Evolutionary conservation across 1,284 basidiomycete genomes (phyloP), one percentile per base, ranked within the genome.

Genomic region (Cystobasidiaceae sp.): DNA sequence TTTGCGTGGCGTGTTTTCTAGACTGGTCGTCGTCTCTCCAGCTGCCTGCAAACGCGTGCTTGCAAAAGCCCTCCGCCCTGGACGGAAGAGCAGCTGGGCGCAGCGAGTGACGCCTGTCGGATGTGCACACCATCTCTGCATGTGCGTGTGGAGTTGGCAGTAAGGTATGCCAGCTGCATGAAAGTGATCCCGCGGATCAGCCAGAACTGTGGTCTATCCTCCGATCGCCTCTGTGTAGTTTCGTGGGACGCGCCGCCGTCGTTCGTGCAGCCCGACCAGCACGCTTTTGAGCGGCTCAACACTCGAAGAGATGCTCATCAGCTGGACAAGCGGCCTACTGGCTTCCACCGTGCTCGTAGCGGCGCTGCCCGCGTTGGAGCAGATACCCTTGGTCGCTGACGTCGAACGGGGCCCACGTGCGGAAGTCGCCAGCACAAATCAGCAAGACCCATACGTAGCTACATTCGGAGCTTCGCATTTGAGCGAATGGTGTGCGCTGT

Each of bases 391-490:
- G 37, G n/a, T 11, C n/a, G 11, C 37, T 39, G 37, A 39, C 37
- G n/a, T 39, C n/a, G n/a, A n/a, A n/a, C n/a, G n/a, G n/a, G n/a
- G 43, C 43, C 7, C n/a, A 44, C 25, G 15, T 44, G 43, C 43
- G 25, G 43, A n/a, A 44, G 46, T 25, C 48, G 37, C 11, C 17
- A 30, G n/a, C 48, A 25, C n/a, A n/a, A 30, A 50, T 7, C 21
- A 21, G 21, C 19, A 6, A 23, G 28, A 41, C n/a, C 45, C 34
- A 21, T 41, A 49, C 30, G 19, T 39, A 13, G 45, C 48, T 15
- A 52, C 61, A 9, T 54, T 55, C 32, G 61, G 61, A 4, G 37
- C 52, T 11, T 55, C 51, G 4, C 61, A 64, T 41, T 43, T 64
- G 8, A 45, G 39, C 0, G 61, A 64, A 39, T 64, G 61, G 61